Evolutionary conservation across 148 eudicot genomes (phyloP), one percentile per base, ranked within the genome.

Genomic region (Euryodendron excelsum): DNA sequence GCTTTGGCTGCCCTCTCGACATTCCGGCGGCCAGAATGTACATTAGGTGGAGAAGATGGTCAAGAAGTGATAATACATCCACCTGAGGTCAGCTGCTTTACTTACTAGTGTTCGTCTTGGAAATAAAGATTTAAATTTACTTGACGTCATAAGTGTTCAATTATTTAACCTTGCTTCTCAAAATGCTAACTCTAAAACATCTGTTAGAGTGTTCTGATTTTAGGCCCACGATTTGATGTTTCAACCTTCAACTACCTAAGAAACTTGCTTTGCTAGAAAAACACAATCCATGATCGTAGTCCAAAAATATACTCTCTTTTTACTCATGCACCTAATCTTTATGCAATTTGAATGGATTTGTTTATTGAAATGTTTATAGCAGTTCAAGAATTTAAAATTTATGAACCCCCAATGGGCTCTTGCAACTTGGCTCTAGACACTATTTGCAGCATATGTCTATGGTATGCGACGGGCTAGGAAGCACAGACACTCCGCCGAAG

Each of bases 1-100:
- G 99, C 99, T 75, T 87, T 94, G 86, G 91, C 91, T 80, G 94
- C 98, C 67, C 96, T 94, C 23, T 84, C 86, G 70, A 92, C 97
- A 73, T 96, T 91, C 79, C 88, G 91, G 80, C 88, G 94, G 84
- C 98, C 98, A 80, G 99, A 93, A 71, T 96, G 97, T 81, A 84
- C 97, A 47, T 69, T 90, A 66, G 96, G 87, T 41, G 97, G 93
- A 74, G 92, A 90, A 64, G 92, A 93, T 85, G 92, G 90, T 68
- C 88, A 89, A 81, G 91, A 95, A 86, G 92, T 93, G 61, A 85
- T 69, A 56, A 77, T 96, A 33, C 97, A 93, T 85, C 90, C 89
- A 70, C 93, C 92, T 9, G 98, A 96, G 87, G 99, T 72, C 15
- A 53, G 45, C 47, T 72, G 62, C 47, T 55, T 72, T 33, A 31